These are phyloP conservation scores for Haplographium delicatum DNA, from an alignment of 495 filamentous ascomycete genomes.

Conservation along the genomic window DNA sequence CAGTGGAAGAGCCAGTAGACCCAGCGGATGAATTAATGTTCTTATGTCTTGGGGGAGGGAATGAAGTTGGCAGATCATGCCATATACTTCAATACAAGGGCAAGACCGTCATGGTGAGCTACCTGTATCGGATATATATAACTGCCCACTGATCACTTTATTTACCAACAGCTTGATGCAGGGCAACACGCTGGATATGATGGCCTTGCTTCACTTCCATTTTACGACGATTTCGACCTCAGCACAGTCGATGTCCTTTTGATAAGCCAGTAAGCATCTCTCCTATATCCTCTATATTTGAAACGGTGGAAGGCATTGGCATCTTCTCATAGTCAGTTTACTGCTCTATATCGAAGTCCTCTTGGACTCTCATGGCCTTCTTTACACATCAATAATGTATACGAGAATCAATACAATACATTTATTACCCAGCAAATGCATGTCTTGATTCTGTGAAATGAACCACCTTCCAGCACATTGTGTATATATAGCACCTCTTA, in stretches of 20 bases:
- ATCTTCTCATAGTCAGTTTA: background rate
- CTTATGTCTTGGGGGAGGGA: conserved; percentile 87
- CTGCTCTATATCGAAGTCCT: no score
- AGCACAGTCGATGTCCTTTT: conserved; percentile 95
- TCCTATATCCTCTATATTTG: conserved; percentile 19
- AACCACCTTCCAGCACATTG: conserved; percentile 8
- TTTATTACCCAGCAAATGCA: conserved; percentile 16
- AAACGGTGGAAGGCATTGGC: background rate
- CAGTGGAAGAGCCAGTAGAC: conserved; percentile 64
- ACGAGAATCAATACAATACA: conserved; percentile 29
- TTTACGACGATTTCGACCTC: conserved; percentile 97
- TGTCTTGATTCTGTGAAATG: conserved; percentile 26
- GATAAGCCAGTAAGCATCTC: conserved; percentile 85
- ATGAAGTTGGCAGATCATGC: conserved; percentile 94
- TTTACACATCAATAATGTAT: conserved; percentile 20
- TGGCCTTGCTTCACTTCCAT: conserved; percentile 85
- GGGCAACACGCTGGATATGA: conserved; percentile 97
- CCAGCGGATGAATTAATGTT: conserved; percentile 87
- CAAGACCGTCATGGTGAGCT: conserved; percentile 92
- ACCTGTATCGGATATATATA: background rate
- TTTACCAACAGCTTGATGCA: conserved; percentile 70
- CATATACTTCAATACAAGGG: conserved; percentile 99
- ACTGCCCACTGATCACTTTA: background rate
- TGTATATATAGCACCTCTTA: conserved; percentile 23
- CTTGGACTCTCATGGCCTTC: background rate